Conservation (phyloP, 345 rosid genomes). For the Litchi chinensis region DNA sequence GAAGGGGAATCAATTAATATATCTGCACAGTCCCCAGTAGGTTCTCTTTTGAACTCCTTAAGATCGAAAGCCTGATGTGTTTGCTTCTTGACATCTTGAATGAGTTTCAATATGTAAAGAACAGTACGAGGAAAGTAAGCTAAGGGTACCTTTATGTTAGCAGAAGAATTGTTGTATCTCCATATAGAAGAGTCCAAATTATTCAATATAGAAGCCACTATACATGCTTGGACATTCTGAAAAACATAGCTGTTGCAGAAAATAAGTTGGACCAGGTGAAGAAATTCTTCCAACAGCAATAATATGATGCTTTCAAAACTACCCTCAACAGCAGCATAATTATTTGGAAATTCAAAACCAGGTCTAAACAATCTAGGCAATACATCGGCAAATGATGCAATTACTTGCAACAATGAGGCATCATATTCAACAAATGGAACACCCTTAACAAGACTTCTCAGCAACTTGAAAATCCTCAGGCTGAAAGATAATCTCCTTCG, state of each 20-base stretch:
- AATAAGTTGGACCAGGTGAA: slow-evolving; percentile 69
- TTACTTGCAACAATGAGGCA: slow-evolving; percentile 57
- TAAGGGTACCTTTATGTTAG: slow-evolving; percentile 60
- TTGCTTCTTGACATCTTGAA: slow-evolving; percentile 72
- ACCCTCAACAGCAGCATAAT: slow-evolving; percentile 58
- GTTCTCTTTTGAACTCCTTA: slow-evolving; percentile 49
- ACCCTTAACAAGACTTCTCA: slow-evolving; percentile 61
- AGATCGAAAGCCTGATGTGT: slow-evolving; percentile 49
- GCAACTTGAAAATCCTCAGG: slow-evolving; percentile 80
- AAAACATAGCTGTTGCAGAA: slow-evolving; percentile 59
- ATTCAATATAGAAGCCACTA: slow-evolving; percentile 68
- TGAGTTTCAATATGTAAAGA: slow-evolving; percentile 57
- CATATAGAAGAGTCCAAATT: slow-evolving; percentile 72
- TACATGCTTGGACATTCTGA: slow-evolving; percentile 71
- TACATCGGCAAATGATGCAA: slow-evolving; percentile 66
- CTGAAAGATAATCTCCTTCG: slow-evolving; percentile 59
- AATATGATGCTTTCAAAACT: slow-evolving; percentile 70
- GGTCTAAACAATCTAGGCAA: slow-evolving; percentile 60
- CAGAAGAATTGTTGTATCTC: slow-evolving; percentile 61
- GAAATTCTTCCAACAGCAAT: slow-evolving; percentile 77
- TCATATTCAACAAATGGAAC: slow-evolving; percentile 66
- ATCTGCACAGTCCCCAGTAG: slow-evolving; percentile 33
- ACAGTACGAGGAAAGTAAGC: slow-evolving; percentile 81
- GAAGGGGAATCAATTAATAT: slow-evolving; percentile 42
- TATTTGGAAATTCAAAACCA: slow-evolving; percentile 62